Evolutionary conservation across 768 basidiomycete genomes (phyloP).

Genomic region (Auricularia heimuer): DNA sequence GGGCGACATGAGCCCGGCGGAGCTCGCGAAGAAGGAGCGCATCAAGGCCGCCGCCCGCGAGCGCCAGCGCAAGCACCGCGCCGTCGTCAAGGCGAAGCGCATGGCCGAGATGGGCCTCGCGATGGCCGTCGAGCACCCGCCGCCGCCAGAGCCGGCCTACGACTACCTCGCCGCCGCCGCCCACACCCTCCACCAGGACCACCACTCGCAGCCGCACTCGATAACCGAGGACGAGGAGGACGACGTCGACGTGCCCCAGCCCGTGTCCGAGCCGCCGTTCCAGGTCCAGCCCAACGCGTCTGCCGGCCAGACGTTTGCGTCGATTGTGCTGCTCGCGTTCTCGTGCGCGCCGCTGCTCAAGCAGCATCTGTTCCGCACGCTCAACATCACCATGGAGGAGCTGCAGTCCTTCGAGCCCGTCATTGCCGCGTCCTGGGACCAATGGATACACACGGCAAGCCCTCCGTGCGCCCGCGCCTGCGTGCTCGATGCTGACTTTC

Average conservation of each 20-base stretch:
- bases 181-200: slow-evolving; percentile 19
- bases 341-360: slow-evolving; percentile 66
- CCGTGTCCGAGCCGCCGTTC: slow-evolving; percentile 36
- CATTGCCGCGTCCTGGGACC: slow-evolving; percentile 78
- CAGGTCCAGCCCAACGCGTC: slow-evolving; percentile 31
- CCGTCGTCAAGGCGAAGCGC: slow-evolving; percentile 67
- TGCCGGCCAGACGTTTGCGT: slow-evolving; percentile 72
- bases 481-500: background rate
- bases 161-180: slow-evolving; percentile 13
- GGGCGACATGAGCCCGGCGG: slow-evolving; percentile 46
- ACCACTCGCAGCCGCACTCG: background rate
- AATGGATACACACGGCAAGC: slow-evolving; percentile 72
- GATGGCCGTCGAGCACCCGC: slow-evolving; percentile 53
- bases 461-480: background rate
- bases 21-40: slow-evolving; percentile 55
- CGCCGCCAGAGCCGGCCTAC: slow-evolving; percentile 16
- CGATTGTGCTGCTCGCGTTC: slow-evolving; percentile 65
- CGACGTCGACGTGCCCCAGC: background rate
- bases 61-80: slow-evolving; percentile 74
- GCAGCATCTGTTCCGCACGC: slow-evolving; percentile 59
- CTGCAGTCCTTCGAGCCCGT: slow-evolving; percentile 67
- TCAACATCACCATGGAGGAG: slow-evolving; percentile 72
- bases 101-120: slow-evolving; percentile 75
- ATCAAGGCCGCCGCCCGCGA: slow-evolving; percentile 71
- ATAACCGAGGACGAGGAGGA: background rate